Base-by-base conservation (phyloP, 257 asterid genomes). In the Penstemon davidsonii region DNA sequence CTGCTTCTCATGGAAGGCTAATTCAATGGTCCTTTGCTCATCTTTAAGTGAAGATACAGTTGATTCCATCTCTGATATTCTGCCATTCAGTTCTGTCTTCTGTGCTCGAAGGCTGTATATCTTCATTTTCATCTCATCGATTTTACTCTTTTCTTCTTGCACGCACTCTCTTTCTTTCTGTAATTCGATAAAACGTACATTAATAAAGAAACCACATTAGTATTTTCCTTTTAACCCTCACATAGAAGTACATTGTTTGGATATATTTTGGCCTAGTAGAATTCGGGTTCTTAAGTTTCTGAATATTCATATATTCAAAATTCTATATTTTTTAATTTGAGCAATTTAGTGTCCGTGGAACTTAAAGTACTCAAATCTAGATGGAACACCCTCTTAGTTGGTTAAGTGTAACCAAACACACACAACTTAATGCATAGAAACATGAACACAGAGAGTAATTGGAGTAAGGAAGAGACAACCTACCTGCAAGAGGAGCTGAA, bases 401-500 rank as follows among this genome's bases (percentile, higher is more conserved):
- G 33, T 25, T 25, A 25, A 46, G 60, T 42, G 4, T 8, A 13
- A 0, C n/a, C 5, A 12, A 44, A 18, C 10, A 60, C 44, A 11
- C 5, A 19, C 11, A 18, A 55, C 9, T 9, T 4, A 9, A 38
- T 13, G 3, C 33, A 69, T 4, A 49, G 3, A 59, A n/a, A 49
- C 3, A 44, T 25, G 4, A 7, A 25, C 3, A 19, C 10, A 12
- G 7, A 37, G 4, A 40, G 4, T 36, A 9, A 44, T 45, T 3
- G 5, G n/a, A 5, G 13, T 59, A 66, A 49, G 13, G 19, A 53
- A 55, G 33, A 25, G 12, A 6, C 15, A 50, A 84, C 85, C 92
- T 82, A 89, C 96, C 96, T 86, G 93, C 76, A 90, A 60, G 57
- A 83, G 89, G 18, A 67, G 81, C 46, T 86, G 84, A 60, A 90